Evolutionary conservation across 768 basidiomycete species (phyloP).

Genomic region (Strobilomyces echinocephalus): DNA sequence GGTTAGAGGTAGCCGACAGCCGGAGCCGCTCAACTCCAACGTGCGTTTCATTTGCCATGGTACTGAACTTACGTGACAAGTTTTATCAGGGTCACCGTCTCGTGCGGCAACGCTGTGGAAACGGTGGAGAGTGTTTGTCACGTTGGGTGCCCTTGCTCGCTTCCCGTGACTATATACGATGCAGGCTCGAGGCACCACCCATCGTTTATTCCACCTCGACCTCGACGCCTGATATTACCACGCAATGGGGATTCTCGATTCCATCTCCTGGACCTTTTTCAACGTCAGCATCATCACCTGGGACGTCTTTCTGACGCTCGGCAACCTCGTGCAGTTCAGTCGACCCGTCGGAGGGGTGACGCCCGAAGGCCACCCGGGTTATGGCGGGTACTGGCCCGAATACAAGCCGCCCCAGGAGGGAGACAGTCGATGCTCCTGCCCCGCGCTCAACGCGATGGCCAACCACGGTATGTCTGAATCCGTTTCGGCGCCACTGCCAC

Average conservation of each 20-base stretch:
- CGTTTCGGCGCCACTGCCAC: too few relatives aligned
- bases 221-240: background rate
- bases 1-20: background rate
- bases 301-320: conserved; percentile 19
- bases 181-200: background rate
- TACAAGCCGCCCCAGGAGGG: conserved; percentile 52
- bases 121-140: background rate
- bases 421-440: conserved; percentile 71
- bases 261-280: conserved; percentile 8
- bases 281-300: conserved; percentile 10
- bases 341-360: conserved; percentile 48
- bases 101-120: too few relatives aligned
- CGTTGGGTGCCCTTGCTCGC: background rate
- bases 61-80: background rate
- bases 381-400: conserved; percentile 68
- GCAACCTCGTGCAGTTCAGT: conserved; percentile 17
- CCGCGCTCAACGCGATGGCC: conserved; percentile 74
- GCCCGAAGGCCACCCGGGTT: conserved; percentile 51
- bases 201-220: background rate
- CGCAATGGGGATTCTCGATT: conserved; percentile 14
- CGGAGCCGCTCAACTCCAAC: background rate
- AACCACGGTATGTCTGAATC: conserved; percentile 62
- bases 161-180: conserved; percentile 4
- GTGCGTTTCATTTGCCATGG: background rate
- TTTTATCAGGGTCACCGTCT: background rate